Conservation (phyloP, 345 rosid genomes). For the Citrus cavaleriei region DNA sequence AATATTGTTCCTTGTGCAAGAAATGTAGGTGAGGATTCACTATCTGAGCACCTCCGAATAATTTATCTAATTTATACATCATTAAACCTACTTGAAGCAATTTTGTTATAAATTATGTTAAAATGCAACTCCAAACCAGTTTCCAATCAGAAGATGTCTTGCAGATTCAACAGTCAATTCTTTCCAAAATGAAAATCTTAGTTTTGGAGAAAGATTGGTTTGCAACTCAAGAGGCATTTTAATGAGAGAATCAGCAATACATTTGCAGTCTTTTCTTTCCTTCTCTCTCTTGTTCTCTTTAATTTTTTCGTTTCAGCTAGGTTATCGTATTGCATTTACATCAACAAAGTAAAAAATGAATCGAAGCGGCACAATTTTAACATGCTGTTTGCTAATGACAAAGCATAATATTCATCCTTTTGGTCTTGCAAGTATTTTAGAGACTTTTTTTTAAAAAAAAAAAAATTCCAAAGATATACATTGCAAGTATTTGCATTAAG, state of each 20-base stretch:
- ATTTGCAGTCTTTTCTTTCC: too few species aligned
- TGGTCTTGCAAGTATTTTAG: too few species aligned
- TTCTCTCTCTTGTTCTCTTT: too few species aligned
- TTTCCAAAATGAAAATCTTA: neutral
- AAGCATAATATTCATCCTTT: too few species aligned
- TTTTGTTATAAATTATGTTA: neutral
- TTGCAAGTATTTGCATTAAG: neutral
- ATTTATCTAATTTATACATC: neutral
- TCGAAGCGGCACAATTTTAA: neutral
- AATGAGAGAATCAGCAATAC: neutral
- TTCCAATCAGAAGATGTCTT: neutral
- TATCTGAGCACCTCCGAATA: neutral
- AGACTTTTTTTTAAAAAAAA: too few species aligned
- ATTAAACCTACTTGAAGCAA: neutral
- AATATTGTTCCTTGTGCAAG: neutral
- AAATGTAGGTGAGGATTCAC: neutral
- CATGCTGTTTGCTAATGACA: too few species aligned
- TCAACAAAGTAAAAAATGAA: neutral
- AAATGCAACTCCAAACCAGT: neutral
- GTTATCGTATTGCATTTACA: neutral
- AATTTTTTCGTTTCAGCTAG: too few species aligned
- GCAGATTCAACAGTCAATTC: neutral
- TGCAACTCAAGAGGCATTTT: neutral
- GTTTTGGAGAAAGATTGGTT: neutral
- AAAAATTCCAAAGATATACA: neutral